These are phyloP conservation scores for Xylaria sp. DNA, from an alignment of 2,329 filamentous ascomycete species.

Conservation along the genomic window DNA sequence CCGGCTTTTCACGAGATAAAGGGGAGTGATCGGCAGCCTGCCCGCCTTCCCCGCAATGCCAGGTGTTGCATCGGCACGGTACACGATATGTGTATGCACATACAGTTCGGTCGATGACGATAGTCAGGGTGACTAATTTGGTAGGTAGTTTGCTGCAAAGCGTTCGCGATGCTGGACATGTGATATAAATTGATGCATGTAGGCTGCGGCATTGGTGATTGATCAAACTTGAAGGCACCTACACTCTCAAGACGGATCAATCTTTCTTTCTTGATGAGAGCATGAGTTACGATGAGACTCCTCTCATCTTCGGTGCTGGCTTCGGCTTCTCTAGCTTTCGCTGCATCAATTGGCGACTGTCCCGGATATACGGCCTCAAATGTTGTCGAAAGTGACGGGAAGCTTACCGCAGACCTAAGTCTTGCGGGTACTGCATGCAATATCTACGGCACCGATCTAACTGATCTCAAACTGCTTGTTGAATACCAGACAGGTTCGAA, in stretches of 20 bases:
- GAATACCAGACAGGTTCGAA: conserved; percentile 35
- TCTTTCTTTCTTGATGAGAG: not conserved
- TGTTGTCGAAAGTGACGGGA: conserved; percentile 27
- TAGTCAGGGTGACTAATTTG: not conserved
- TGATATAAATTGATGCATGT: conserved; percentile 3
- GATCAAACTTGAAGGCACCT: not conserved
- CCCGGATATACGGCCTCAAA: conserved; percentile 37
- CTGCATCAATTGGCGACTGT: conserved; percentile 30
- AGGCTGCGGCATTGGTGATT: not conserved
- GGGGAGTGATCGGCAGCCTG: conserved; percentile 10
- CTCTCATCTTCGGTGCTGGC: conserved; percentile 11
- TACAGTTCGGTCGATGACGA: conserved; percentile 9
- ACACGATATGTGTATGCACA: conserved; percentile 1
- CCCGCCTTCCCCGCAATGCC: conserved; percentile 17
- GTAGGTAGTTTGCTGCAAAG: not conserved
- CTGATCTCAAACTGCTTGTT: conserved; percentile 33
- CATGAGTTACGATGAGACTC: conserved; percentile 19
- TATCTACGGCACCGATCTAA: conserved; percentile 33
- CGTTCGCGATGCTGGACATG: no score
- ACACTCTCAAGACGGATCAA: not conserved
- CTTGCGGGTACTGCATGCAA: conserved; percentile 33
- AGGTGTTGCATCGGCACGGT: conserved; percentile 11
- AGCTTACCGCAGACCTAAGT: conserved; percentile 33
- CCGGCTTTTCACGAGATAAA: not conserved
- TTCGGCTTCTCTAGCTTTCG: conserved; percentile 10